Percentiles rank a stretch among this genome's conserved stretches.
These are phyloP conservation scores for sorghum (Sorghum bicolor) DNA, from an alignment of 176 grass and related monocot species.

Conservation along the genomic window DNA sequence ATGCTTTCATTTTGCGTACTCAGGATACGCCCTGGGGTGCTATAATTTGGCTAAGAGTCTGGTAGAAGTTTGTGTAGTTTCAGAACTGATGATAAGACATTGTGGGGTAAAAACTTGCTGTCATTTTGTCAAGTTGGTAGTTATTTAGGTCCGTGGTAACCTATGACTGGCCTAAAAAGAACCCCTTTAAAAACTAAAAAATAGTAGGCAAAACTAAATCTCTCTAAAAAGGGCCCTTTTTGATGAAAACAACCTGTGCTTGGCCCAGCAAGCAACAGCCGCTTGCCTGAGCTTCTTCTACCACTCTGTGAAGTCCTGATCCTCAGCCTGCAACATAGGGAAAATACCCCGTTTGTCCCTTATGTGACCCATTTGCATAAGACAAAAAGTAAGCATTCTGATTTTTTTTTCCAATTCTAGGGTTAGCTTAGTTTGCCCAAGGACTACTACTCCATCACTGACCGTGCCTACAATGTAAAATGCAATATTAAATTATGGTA, in stretches of 20 bases:
- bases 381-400: neutral
- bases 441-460: neutral
- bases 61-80: neutral
- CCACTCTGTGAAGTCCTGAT: neutral
- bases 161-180: neutral
- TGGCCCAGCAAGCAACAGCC: neutral
- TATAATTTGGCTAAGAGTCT: neutral
- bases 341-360: too few species aligned
- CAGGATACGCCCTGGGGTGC: neutral
- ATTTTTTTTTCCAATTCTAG: neutral
- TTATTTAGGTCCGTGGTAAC: neutral
- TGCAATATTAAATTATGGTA: neutral
- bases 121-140: neutral
- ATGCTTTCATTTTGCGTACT: neutral
- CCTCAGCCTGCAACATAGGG: neutral
- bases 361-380: neutral
- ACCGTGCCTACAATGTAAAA: neutral
- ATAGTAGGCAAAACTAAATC: neutral
- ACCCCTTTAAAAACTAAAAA: neutral
- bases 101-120: neutral
- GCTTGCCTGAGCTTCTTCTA: neutral
- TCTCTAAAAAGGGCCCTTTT: neutral
- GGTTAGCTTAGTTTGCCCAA: neutral
- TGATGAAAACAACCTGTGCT: neutral
- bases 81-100: neutral